Percentiles rank a stretch among this genome's conserved stretches.
These are phyloP conservation scores for Gymnopus androsaceus DNA, from an alignment of 1,284 basidiomycete species.

Conservation along the genomic window DNA sequence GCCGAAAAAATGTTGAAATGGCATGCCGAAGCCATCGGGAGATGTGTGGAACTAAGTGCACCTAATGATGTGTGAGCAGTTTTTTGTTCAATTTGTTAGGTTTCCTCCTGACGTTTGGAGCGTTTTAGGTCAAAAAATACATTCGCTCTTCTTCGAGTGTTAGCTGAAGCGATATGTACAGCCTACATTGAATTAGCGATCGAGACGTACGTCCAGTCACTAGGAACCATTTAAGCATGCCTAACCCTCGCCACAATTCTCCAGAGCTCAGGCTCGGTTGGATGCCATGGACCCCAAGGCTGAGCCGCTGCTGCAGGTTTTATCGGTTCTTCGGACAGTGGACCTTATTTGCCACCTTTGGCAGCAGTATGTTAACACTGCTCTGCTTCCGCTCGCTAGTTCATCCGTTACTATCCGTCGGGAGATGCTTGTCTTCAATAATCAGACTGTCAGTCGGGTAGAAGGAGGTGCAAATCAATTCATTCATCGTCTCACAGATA, in stretches of 20 bases:
- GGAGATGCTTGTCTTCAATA: slow-evolving; percentile 94
- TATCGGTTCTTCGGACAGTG: slow-evolving; percentile 72
- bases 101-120: not conserved
- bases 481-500: slow-evolving; percentile 83
- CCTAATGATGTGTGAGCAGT: slow-evolving; percentile 77
- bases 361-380: slow-evolving; percentile 95
- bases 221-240: too few relatives aligned
- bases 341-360: slow-evolving; percentile 94
- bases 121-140: slow-evolving; percentile 83
- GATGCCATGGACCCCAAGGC: slow-evolving; percentile 74
- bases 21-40: slow-evolving; percentile 94
- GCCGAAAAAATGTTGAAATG: slow-evolving; percentile 92
- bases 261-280: slow-evolving; percentile 71
- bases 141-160: slow-evolving; percentile 80
- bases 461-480: slow-evolving; percentile 87
- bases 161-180: slow-evolving; percentile 87
- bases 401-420: slow-evolving; percentile 86
- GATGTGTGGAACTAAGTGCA: slow-evolving; percentile 86
- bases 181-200: slow-evolving; percentile 91
- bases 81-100: not conserved
- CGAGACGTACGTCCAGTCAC: slow-evolving; percentile 70
- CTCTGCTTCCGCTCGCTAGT: slow-evolving; percentile 86
- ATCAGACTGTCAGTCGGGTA: slow-evolving; percentile 84
- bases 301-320: slow-evolving; percentile 78
- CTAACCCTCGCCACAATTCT: not conserved